Base-by-base conservation (phyloP, 1,284 basidiomycete species). In the Heterobasidion irregulare region DNA sequence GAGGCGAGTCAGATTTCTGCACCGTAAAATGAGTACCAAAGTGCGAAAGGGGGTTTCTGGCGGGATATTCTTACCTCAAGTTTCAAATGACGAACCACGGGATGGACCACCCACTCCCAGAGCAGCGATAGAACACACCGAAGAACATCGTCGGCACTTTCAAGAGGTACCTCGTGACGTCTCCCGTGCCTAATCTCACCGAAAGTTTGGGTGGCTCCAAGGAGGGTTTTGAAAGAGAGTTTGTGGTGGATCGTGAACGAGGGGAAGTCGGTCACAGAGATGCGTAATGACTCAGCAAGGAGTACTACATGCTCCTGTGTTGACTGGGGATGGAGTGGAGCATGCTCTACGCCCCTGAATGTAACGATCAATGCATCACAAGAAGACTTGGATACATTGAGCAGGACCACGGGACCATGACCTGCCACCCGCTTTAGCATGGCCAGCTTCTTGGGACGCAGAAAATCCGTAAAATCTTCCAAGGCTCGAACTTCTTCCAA, bases 391-490 rank as follows among this genome's bases (percentile, higher is more conserved):
- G 19, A 8, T 18, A 47, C 52, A 36, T 53, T 57, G 10, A 59
- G 16, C 13, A 59, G 5, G 16, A 55, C 51, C 1, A 59, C 52
- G 7, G 56, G 56, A 7, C 58, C 58, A 9, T 16, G 10, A 18
- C 50, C 10, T 8, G 52, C 54, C 6, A 52, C 57, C 2, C 15
- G 19, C 12, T 12, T 33, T 13, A 59, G 53, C n/a, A 48, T 36
- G 8, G 41, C 18, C 12, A 43, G 26, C 8, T 9, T 34, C 46
- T 45, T 50, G 6, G 58, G 56, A 13, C 16, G 50, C 19, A 59
- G 48, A 50, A 59, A 59, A 13, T 50, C 34, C 7, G 49, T 51
- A 45, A 55, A 57, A 9, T 52, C 54, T 13, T 53, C 53, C 6
- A 57, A 8, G 7, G n/a, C 10, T 12, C 58, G 58, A 18, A 47